phyloP scores from a whole-genome alignment of 129 eudicot genomes.

The Mikania micrantha region DNA sequence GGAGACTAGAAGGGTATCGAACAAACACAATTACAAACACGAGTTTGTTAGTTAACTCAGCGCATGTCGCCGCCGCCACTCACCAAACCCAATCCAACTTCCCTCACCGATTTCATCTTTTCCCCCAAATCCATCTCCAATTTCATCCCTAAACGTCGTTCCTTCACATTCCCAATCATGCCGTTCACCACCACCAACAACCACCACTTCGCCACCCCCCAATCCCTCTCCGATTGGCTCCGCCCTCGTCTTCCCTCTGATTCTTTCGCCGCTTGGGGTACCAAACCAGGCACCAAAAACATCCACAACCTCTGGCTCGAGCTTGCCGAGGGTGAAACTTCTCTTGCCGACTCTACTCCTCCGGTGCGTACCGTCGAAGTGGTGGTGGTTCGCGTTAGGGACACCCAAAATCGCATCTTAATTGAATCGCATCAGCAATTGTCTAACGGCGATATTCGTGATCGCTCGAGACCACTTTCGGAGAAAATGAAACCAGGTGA shows the following conservation, averaged over 20 bases:
- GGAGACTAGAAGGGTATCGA: too few species aligned
- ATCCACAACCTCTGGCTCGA: slow-evolving; percentile 76
- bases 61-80: too few species aligned
- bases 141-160: slow-evolving; percentile 23
- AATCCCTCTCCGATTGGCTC: slow-evolving; percentile 78
- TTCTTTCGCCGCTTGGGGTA: slow-evolving; percentile 67
- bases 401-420: slow-evolving; percentile 27
- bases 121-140: slow-evolving; percentile 32
- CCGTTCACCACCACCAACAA: slow-evolving; percentile 23
- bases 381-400: slow-evolving; percentile 42
- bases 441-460: slow-evolving; percentile 58
- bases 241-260: slow-evolving; percentile 61
- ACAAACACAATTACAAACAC: too few species aligned
- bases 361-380: slow-evolving; percentile 70
- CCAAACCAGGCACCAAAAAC: slow-evolving; percentile 78
- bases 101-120: too few species aligned
- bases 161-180: slow-evolving; percentile 31
- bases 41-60: too few species aligned
- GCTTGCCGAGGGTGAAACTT: slow-evolving; percentile 66
- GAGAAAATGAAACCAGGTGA: slow-evolving; percentile 93
- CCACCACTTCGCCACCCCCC: slow-evolving; percentile 58
- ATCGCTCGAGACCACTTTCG: slow-evolving; percentile 60
- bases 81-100: too few species aligned
- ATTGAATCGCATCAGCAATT: slow-evolving; percentile 75
- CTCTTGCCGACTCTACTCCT: slow-evolving; percentile 52